Evolutionary conservation across 2,329 filamentous ascomycete genomes (phyloP).

Genomic region (Cladorrhinum sp.): DNA sequence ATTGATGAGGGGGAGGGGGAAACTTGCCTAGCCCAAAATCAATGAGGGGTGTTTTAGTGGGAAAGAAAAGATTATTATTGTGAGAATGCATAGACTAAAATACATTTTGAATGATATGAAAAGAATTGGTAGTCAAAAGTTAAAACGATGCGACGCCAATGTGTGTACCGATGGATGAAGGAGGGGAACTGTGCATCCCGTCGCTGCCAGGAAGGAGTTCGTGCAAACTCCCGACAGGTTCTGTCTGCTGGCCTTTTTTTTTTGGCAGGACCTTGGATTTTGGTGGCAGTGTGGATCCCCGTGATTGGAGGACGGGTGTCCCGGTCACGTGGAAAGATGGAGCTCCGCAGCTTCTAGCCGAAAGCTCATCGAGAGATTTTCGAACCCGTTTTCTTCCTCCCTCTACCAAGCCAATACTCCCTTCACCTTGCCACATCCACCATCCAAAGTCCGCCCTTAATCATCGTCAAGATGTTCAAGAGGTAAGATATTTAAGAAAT

Average conservation of each 20-base stretch:
- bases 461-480: constrained; percentile 79
- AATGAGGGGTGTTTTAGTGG: neutral
- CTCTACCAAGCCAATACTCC: constrained; percentile 23
- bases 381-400: constrained; percentile 30
- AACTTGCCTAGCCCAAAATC: neutral
- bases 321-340: constrained; percentile 26
- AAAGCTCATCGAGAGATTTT: constrained; percentile 33
- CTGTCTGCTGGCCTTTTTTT: neutral
- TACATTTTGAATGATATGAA: no score
- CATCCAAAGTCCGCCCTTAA: constrained; percentile 54
- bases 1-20: neutral
- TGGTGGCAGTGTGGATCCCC: no score
- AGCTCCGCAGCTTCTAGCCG: constrained; percentile 31
- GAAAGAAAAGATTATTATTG: neutral
- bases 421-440: constrained; percentile 25
- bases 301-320: neutral
- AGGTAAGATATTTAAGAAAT: constrained; percentile 55
- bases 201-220: neutral
- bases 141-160: neutral
- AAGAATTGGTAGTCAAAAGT: neutral
- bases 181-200: neutral
- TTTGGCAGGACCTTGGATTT: no score
- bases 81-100: no score
- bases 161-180: neutral
- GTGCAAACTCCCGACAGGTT: neutral